phyloP scores from a whole-genome alignment of 306 rosid species.

The Vigna reflexopilosa region DNA sequence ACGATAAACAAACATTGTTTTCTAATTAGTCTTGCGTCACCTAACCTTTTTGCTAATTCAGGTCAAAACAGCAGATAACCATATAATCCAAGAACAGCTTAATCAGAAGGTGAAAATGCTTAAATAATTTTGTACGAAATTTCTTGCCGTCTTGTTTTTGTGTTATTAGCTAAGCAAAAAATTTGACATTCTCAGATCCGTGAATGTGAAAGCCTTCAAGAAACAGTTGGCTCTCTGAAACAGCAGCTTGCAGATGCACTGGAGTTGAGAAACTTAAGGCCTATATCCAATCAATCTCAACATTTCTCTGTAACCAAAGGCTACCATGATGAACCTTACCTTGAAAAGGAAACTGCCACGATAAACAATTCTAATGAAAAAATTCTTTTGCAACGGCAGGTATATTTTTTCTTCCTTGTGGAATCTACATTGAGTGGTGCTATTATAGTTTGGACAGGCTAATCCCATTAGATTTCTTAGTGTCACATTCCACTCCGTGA shows the following conservation, averaged over 20 bases:
- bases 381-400: constrained; percentile 67
- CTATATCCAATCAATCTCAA: constrained; percentile 51
- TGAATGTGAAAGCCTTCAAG: constrained; percentile 82
- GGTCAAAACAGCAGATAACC: constrained; percentile 97
- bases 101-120: constrained; percentile 69
- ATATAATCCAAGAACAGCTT: constrained; percentile 93
- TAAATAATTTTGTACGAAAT: constrained; percentile 7
- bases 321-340: constrained; percentile 45
- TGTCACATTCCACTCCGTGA: constrained; percentile 26
- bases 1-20: constrained; percentile 32
- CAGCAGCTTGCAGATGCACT: constrained; percentile 82
- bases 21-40: constrained; percentile 15
- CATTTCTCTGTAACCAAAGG: constrained; percentile 47
- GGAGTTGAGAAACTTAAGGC: constrained; percentile 57
- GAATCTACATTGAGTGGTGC: constrained; percentile 17
- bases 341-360: constrained; percentile 47
- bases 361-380: constrained; percentile 47
- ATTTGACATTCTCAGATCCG: constrained; percentile 58
- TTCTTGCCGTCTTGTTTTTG: constrained; percentile 6
- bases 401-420: constrained; percentile 38
- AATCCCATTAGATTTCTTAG: constrained; percentile 13
- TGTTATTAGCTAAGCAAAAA: constrained; percentile 36
- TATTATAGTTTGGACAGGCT: constrained; percentile 5
- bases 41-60: constrained; percentile 49
- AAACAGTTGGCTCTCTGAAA: constrained; percentile 73